These are phyloP conservation scores for Nitzschia sp. DNA, from an alignment of 108 stramenopile genomes.

Conservation along the genomic window DNA sequence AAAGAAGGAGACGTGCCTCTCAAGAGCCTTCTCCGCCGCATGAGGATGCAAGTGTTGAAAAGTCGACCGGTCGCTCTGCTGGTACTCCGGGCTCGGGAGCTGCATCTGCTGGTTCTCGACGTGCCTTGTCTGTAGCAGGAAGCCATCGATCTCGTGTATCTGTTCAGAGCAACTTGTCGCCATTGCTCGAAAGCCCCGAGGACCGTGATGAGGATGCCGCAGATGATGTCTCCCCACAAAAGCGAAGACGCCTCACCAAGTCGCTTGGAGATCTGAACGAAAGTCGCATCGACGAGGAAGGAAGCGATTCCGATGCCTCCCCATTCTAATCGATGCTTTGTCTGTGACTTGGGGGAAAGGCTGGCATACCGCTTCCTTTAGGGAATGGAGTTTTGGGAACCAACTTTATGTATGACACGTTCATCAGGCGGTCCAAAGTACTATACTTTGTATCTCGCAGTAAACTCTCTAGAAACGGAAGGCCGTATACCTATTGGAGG, in stretches of 20 bases:
- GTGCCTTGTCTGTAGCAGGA: background rate
- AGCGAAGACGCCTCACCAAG: slow-evolving; percentile 1
- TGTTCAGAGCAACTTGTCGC: slow-evolving; percentile 12
- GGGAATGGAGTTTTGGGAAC: too few relatives aligned
- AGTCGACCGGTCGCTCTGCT: background rate
- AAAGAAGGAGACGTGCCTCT: background rate
- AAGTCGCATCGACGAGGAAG: slow-evolving; percentile 2
- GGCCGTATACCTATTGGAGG: too few relatives aligned
- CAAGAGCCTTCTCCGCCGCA: background rate
- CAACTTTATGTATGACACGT: too few relatives aligned
- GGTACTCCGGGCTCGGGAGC: slow-evolving; percentile 1
- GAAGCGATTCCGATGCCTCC: slow-evolving; percentile 12
- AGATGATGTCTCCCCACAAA: background rate
- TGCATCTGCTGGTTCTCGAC: background rate
- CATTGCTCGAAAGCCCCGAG: slow-evolving; percentile 10
- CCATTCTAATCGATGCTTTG: too few relatives aligned
- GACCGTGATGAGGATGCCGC: background rate
- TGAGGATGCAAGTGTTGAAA: background rate
- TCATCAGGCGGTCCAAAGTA: too few relatives aligned
- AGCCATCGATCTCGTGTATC: slow-evolving; percentile 8
- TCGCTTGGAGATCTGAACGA: background rate
- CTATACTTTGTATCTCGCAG: too few relatives aligned
- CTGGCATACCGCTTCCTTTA: too few relatives aligned
- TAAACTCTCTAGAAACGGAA: too few relatives aligned
- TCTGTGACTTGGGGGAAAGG: too few relatives aligned